These are phyloP conservation scores for Trypanosoma cruzi DNA, from an alignment of 208 protist species.

Conservation along the genomic window DNA sequence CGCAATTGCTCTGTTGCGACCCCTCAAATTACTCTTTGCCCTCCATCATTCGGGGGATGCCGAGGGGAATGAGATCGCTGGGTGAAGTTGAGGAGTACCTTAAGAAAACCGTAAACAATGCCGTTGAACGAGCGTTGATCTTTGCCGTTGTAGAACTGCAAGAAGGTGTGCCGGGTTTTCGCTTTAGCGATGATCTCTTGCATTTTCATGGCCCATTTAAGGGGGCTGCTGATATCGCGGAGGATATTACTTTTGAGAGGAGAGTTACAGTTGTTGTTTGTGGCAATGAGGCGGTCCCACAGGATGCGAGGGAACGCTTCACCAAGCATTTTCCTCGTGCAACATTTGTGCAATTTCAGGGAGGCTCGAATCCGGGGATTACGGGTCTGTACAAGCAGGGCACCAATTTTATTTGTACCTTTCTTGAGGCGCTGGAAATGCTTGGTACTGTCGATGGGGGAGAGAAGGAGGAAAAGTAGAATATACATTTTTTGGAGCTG, in stretches of 20 bases:
- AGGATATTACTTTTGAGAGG: constrained; percentile 33
- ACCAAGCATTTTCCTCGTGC: constrained; percentile 36
- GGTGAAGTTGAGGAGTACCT: constrained; percentile 52
- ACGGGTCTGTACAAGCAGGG: constrained; percentile 22
- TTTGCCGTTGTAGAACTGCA: constrained; percentile 50
- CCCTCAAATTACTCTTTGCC: constrained; percentile 32
- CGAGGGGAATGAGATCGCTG: constrained; percentile 27
- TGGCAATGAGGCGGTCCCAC: constrained; percentile 12
- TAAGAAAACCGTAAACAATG: constrained; percentile 35
- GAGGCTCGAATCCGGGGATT: constrained; percentile 20
- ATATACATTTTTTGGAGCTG: background rate
- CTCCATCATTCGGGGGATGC: constrained; percentile 32
- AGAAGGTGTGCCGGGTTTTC: constrained; percentile 36
- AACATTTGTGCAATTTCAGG: constrained; percentile 38
- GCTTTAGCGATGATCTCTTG: constrained; percentile 45
- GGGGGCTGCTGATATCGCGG: constrained; percentile 15
- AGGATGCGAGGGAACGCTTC: constrained; percentile 35
- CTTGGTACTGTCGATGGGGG: constrained; percentile 29
- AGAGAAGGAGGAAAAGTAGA: constrained; percentile 1
- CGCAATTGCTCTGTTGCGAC: constrained; percentile 47
- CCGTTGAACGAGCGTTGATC: constrained; percentile 51
- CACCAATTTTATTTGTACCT: constrained; percentile 21
- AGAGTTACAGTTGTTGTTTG: constrained; percentile 51
- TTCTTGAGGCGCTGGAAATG: constrained; percentile 52
- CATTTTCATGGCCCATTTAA: constrained; percentile 22